Evolutionary conservation across 108 stramenopile genomes (phyloP).

Genomic region (Fistulifera pelliculosa): DNA sequence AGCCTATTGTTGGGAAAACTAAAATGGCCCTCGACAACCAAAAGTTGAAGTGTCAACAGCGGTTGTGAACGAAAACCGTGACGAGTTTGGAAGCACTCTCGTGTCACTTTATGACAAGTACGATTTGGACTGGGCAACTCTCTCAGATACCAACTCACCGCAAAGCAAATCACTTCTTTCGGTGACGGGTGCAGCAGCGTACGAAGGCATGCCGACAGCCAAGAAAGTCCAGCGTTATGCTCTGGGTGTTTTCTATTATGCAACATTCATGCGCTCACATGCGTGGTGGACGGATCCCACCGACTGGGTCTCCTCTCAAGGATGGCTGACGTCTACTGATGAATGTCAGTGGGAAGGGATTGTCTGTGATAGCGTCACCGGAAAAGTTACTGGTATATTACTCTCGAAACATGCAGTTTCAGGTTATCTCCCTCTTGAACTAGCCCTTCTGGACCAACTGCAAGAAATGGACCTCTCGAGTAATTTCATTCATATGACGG

Average conservation of each 20-base stretch:
- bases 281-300: slow-evolving; percentile 9
- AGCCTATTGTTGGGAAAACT: no score
- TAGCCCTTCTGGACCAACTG: slow-evolving; percentile 24
- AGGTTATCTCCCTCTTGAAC: slow-evolving; percentile 30
- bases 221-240: slow-evolving; percentile 31
- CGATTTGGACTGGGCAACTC: slow-evolving; percentile 15
- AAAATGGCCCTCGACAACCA: no score
- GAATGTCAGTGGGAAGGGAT: slow-evolving; percentile 47
- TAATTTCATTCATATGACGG: slow-evolving; percentile 12
- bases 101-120: slow-evolving; percentile 11
- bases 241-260: slow-evolving; percentile 36
- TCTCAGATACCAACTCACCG: slow-evolving; percentile 13
- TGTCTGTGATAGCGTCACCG: slow-evolving; percentile 10
- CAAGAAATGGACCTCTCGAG: slow-evolving; percentile 20
- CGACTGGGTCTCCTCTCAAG: slow-evolving; percentile 21
- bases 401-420: slow-evolving; percentile 28
- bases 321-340: slow-evolving; percentile 25
- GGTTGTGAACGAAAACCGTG: slow-evolving; percentile 8
- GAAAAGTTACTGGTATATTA: slow-evolving; percentile 19
- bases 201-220: slow-evolving; percentile 10
- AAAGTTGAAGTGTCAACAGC: not conserved
- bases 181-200: slow-evolving; percentile 18
- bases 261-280: slow-evolving; percentile 25
- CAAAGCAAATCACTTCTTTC: slow-evolving; percentile 20
- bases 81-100: slow-evolving; percentile 9